These are phyloP conservation scores for Zalaria obscura DNA, from an alignment of 2,329 filamentous ascomycete species.

Conservation along the genomic window DNA sequence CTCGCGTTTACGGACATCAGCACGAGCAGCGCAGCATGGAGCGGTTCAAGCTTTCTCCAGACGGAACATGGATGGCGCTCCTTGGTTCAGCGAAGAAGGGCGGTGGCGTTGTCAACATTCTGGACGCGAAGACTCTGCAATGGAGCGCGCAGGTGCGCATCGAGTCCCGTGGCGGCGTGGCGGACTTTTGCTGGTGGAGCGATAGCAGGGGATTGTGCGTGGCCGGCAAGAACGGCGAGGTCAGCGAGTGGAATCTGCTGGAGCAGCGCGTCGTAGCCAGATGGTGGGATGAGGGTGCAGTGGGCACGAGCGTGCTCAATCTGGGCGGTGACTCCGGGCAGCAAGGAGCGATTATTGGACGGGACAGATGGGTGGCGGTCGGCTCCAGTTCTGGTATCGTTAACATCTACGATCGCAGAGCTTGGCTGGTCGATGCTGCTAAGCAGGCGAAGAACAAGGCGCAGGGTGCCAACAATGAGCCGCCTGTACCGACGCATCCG, in stretches of 20 bases:
- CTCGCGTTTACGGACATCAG: constrained; percentile 57
- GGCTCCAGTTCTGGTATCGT: constrained; percentile 79
- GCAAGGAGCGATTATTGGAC: constrained; percentile 44
- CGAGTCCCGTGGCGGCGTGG: constrained; percentile 68
- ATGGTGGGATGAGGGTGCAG: constrained; percentile 83
- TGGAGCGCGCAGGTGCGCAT: constrained; percentile 76
- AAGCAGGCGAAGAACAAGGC: constrained; percentile 2
- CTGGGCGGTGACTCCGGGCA: constrained; percentile 54
- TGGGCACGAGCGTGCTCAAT: constrained; percentile 69
- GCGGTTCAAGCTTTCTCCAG: constrained; percentile 72
- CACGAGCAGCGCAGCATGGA: constrained; percentile 87
- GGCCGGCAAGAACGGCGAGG: constrained; percentile 71
- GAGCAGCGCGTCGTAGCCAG: constrained; percentile 57
- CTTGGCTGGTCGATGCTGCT: constrained; percentile 29
- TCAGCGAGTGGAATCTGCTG: constrained; percentile 74
- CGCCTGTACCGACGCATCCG: constrained; percentile 46
- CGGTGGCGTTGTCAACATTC: constrained; percentile 74
- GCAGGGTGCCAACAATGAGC: neutral
- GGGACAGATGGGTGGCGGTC: constrained; percentile 77
- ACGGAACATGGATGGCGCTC: constrained; percentile 73
- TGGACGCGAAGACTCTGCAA: constrained; percentile 68
- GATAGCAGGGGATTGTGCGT: constrained; percentile 71
- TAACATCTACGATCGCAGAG: constrained; percentile 78
- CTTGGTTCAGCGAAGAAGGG: constrained; percentile 69
- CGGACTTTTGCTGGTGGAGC: constrained; percentile 88